These are phyloP conservation scores for Aphanocladium album DNA, from an alignment of 2,329 filamentous ascomycete species.

Conservation along the genomic window DNA sequence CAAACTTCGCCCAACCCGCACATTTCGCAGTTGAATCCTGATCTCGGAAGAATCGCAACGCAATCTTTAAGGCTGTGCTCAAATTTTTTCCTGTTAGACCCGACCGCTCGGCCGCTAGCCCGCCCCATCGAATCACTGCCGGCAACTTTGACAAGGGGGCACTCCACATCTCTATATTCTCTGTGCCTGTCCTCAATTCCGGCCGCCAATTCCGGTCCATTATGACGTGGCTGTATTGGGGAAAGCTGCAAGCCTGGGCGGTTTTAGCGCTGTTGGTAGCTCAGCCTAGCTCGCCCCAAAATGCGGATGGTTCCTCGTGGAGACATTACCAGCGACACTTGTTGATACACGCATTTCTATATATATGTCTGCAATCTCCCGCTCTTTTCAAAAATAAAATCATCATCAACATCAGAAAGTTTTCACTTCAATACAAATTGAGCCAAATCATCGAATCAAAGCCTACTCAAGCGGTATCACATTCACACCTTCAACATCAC, in stretches of 20 bases:
- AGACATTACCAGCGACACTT: background rate
- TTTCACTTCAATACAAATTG: too few species aligned
- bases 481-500: background rate
- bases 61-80: background rate
- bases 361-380: background rate
- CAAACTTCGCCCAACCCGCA: background rate
- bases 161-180: background rate
- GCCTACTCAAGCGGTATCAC: background rate
- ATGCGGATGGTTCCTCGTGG: background rate
- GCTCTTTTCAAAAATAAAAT: background rate
- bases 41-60: background rate
- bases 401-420: background rate
- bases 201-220: background rate
- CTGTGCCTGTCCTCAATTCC: conserved; percentile 1
- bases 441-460: too few species aligned
- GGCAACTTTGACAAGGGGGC: background rate
- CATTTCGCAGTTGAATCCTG: background rate
- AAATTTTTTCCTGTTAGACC: background rate
- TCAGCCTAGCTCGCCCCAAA: background rate
- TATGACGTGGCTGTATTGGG: conserved; percentile 1
- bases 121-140: background rate
- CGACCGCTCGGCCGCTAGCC: background rate
- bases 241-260: background rate
- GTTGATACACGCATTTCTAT: background rate
- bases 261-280: background rate